Evolutionary conservation across 2,329 filamentous ascomycete genomes (phyloP).

Genomic region (Plenodomus tracheiphilus): DNA sequence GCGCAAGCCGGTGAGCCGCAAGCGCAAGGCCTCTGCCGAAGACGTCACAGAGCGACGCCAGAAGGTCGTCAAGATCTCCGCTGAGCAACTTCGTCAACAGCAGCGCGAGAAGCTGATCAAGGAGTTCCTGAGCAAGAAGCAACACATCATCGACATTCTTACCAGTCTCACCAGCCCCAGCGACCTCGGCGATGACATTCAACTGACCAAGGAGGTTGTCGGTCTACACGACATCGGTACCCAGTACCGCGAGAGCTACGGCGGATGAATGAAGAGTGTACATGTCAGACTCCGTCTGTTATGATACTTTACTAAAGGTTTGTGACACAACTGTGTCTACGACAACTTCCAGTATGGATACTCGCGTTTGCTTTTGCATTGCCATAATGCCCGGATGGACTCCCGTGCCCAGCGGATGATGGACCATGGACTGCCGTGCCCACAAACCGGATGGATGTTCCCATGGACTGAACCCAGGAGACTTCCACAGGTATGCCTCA

Average conservation of each 20-base stretch:
- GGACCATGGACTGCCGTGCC: conserved; percentile 19
- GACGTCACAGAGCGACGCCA: conserved; percentile 39
- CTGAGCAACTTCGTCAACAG: conserved; percentile 41
- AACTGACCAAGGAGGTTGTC: conserved; percentile 40
- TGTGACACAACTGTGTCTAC: conserved; percentile 27
- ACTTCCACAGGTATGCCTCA: conserved; percentile 23
- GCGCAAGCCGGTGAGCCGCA: conserved; percentile 36
- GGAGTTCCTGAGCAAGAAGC: conserved; percentile 41
- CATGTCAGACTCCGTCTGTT: conserved; percentile 20
- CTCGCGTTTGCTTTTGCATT: conserved; percentile 30
- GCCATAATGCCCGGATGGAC: conserved; percentile 22
- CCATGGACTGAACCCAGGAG: conserved; percentile 19
- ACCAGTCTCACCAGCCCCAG: conserved; percentile 36
- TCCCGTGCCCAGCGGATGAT: conserved; percentile 30
- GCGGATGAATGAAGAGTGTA: conserved; percentile 36
- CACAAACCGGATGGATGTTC: conserved; percentile 31
- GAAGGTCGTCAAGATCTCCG: conserved; percentile 34
- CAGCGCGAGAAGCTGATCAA: conserved; percentile 34
- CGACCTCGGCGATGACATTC: conserved; percentile 39
- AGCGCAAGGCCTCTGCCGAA: conserved; percentile 40
- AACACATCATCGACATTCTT: conserved; percentile 39
- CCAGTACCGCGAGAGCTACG: conserved; percentile 36
- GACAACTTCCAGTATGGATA: conserved; percentile 21
- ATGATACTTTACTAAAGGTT: conserved; percentile 30
- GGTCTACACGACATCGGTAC: conserved; percentile 41